phyloP scores from a whole-genome alignment of 345 rosid species.

The Murraya paniculata region DNA sequence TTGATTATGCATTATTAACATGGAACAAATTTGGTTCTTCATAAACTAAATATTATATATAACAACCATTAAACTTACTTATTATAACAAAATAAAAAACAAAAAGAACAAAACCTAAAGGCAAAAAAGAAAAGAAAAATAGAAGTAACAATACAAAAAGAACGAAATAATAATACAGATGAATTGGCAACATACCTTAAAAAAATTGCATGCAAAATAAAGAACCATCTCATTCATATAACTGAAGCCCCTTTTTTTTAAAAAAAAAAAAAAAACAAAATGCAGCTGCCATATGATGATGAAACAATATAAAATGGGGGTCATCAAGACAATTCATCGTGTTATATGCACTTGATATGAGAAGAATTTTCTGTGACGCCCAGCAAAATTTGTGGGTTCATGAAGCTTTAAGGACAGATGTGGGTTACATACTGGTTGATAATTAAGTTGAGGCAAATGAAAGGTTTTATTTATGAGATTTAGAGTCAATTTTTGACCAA shows the following conservation, averaged over 20 bases:
- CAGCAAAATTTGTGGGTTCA: background rate
- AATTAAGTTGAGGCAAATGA: no score
- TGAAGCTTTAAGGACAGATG: background rate
- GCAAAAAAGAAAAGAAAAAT: no score
- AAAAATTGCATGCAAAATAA: background rate
- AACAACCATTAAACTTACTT: no score
- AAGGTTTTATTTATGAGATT: background rate
- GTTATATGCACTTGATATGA: background rate
- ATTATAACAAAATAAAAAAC: no score
- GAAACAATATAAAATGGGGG: background rate
- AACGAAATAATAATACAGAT: no score
- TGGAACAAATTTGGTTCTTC: no score
- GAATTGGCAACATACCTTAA: no score
- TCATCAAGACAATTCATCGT: background rate
- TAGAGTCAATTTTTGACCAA: background rate
- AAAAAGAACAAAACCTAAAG: no score
- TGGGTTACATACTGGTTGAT: constrained; percentile 26
- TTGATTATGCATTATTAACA: no score
- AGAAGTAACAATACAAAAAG: no score
- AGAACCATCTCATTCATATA: background rate
- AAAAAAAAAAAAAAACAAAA: background rate
- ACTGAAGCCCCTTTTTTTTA: background rate
- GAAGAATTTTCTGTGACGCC: background rate
- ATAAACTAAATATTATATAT: no score
- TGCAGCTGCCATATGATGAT: background rate